Evolutionary conservation across 805 yeast genomes (phyloP), one percentile per base, ranked within the genome.

Genomic region (Blastobotrys chiropterorum): DNA sequence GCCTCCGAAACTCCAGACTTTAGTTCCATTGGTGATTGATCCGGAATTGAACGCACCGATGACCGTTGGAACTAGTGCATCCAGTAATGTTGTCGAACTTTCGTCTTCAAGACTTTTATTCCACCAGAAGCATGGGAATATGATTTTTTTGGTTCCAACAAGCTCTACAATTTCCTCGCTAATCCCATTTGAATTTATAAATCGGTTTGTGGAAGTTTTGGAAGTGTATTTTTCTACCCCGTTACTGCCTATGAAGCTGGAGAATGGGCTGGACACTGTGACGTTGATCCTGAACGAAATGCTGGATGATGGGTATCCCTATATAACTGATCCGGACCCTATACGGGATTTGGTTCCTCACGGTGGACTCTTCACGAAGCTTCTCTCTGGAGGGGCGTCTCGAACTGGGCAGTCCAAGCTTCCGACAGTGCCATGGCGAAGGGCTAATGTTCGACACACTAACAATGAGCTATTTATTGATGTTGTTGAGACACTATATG

Each of bases 391-490:
- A 30, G 62, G 47, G 55, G 62, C 58, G 30, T 47, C 64, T 19
- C n/a, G 11, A 19, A 26, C 43, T 3, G 49, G 62, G 1, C 50
- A 51, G 17, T 57, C 63, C 3, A 53, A 59, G 6, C 52, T 59
- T 7, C 44, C 56, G 14, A 62, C 63, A 22, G 69, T 72, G 6
- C 96, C 96, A 1, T 92, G 98, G 98, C 77, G 98, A 60, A 73
- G 79, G 46, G 64, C 82, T 3, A 78, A 81, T 56, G 84, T 86
- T n/a, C 78, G 76, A 57, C 81, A 87, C 64, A 76, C 87, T 2
- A 82, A 82, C 57, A 89, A 92, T 66, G 98, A 92, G 67, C 74
- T 92, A 67, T 89, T 83, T 64, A 85, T 92, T 6, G 98, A 94
- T 67, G 65, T 94, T 3, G 73, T 75, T 2, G 99, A 92, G 65